Evolutionary conservation across 106 monocot genomes (phyloP).

Genomic region (Triglochin maritima): DNA sequence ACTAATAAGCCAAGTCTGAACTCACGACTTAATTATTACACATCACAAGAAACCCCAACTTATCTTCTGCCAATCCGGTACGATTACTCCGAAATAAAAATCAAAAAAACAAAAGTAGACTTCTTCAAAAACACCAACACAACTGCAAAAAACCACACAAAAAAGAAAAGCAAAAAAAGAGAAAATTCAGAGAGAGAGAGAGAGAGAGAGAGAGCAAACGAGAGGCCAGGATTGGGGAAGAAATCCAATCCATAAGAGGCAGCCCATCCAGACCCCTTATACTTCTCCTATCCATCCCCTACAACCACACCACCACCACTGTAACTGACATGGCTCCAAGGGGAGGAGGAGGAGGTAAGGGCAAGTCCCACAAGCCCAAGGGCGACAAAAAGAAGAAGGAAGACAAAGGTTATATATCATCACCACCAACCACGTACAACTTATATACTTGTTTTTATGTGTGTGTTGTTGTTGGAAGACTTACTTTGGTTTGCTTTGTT

Average conservation of each 20-base stretch:
- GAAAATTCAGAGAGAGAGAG: neutral
- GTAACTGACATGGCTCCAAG: slow-evolving; percentile 56
- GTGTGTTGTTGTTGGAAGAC: neutral
- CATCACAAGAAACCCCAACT: too few species aligned
- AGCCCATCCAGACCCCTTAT: neutral
- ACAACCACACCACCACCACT: neutral
- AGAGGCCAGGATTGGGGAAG: slow-evolving; percentile 41
- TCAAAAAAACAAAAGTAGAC: too few species aligned
- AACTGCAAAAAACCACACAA: slow-evolving; percentile 18
- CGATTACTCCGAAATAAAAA: too few species aligned
- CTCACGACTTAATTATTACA: too few species aligned
- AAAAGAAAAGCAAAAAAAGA: neutral
- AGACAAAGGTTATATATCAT: slow-evolving; percentile 41
- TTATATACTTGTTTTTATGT: neutral
- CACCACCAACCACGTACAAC: neutral
- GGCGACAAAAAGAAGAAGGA: slow-evolving; percentile 85
- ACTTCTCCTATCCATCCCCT: slow-evolving; percentile 1
- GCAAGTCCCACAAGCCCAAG: slow-evolving; percentile 21
- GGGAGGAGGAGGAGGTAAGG: slow-evolving; percentile 41
- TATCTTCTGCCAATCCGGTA: too few species aligned
- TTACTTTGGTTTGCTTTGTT: too few species aligned
- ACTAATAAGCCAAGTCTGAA: too few species aligned
- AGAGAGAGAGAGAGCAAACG: slow-evolving; percentile 4
- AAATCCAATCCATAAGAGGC: slow-evolving; percentile 21
- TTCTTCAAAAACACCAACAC: neutral